Base-by-base conservation (phyloP, 2,329 filamentous ascomycete species). In the Sporothrix pallida region DNA sequence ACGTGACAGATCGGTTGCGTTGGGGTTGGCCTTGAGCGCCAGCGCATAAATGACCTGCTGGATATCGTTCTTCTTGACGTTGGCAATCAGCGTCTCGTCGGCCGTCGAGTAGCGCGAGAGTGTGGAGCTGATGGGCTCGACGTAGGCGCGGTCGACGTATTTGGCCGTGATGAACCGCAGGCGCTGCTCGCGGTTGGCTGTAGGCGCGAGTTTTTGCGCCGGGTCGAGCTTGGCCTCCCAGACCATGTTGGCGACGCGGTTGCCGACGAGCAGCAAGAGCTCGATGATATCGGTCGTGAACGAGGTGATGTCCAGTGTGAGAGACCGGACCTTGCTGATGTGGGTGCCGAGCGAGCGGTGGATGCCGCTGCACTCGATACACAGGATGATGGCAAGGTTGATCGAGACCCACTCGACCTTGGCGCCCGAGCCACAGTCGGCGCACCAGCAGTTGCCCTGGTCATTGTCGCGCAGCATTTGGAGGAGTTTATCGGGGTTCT, bases 341-440 rank as follows among this genome's bases (percentile, higher is more conserved):
- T 99, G 96, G 1, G 96, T 99, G 13, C 96, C 96, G 3, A 99
- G 87, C 0, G 95, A 98, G 58, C 96, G 91, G 82, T 99, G 96
- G 75, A 99, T 98, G 76, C 96, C 96, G 80, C 95, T 97, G 83
- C 96, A 99, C 82, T 99, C 95, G 80, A 98, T 98, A 83, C 96
- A 99, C 23, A 99, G 88, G 72, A 99, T 91, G 74, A 99, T 97
- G 63, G 93, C 96, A 4, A 99, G 87, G 79, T 99, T 99, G 83
- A 99, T 97, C 0, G 96, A 98, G 42, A 98, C 96, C 96, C 96
- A 99, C 82, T 99, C 96, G 26, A 97, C 95, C 84, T 98, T 98
- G 79, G 91, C 89, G 48, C 92, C 92, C 8, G 94, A 97, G 12
- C 93, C 93, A 80, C 96, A 99, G 81, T 99, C 96, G 17, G 96